Conservation (phyloP, 371 early-diverging fungal genomes). For the Phascolomyces articulosus region DNA sequence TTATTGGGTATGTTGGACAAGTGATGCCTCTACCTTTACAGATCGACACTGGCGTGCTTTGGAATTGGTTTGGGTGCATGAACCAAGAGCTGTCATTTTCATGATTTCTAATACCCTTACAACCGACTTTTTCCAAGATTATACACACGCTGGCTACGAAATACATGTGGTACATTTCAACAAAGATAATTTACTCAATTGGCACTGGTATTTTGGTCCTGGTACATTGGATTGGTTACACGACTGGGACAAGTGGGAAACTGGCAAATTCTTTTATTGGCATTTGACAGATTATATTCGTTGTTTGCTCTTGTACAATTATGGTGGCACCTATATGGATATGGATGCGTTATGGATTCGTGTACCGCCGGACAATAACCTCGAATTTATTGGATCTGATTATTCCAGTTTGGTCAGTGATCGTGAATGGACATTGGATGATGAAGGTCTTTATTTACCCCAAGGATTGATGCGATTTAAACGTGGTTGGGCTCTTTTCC, state of each 20-base stretch:
- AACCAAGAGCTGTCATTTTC: slow-evolving; percentile 62
- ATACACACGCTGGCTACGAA: slow-evolving; percentile 59
- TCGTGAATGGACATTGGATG: slow-evolving; percentile 63
- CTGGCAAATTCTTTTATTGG: slow-evolving; percentile 58
- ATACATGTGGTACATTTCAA: slow-evolving; percentile 61
- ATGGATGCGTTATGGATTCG: slow-evolving; percentile 73
- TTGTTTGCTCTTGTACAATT: slow-evolving; percentile 60
- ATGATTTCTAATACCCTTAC: slow-evolving; percentile 65
- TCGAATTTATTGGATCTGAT: slow-evolving; percentile 70
- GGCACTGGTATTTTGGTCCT: slow-evolving; percentile 67
- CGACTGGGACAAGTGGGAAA: slow-evolving; percentile 63
- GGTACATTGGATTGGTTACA: slow-evolving; percentile 63
- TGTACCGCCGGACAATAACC: slow-evolving; percentile 53
- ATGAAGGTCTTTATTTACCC: slow-evolving; percentile 62
- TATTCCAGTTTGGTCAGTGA: slow-evolving; percentile 52
- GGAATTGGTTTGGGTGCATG: slow-evolving; percentile 69
- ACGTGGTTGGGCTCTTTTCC: slow-evolving; percentile 63
- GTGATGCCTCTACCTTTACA: slow-evolving; percentile 60
- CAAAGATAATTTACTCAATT: slow-evolving; percentile 57
- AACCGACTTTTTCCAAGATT: slow-evolving; percentile 55
- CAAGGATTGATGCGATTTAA: slow-evolving; percentile 70
- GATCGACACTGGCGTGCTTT: slow-evolving; percentile 68
- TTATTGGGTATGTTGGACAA: slow-evolving; percentile 73
- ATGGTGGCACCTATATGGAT: slow-evolving; percentile 75
- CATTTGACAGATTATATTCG: slow-evolving; percentile 68